Base-by-base conservation (phyloP, 768 basidiomycete species). In the Vishniacozyma victoriae region DNA sequence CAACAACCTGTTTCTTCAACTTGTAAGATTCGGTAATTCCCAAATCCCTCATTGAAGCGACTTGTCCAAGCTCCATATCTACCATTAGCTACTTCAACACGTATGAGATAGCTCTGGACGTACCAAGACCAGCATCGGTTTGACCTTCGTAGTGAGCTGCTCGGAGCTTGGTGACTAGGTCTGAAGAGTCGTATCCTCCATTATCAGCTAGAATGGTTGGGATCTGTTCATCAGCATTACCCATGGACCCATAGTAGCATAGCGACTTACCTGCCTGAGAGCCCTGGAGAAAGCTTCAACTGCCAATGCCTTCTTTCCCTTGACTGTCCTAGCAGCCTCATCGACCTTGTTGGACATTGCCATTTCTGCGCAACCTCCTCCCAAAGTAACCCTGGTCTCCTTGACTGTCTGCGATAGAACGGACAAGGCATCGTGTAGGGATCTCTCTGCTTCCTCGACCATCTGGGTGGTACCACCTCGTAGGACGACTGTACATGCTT, bases 331-430 rank as follows among this genome's bases (percentile, higher is more conserved):
- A 3, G 86, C 86, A 35, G 78, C 86, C 68, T 92, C 88, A 35
- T 99, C 95, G 9, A 92, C 87, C 1, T 87, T 86, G 59, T 86
- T 88, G 61, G 83, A 84, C 95, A 99, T 99, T 59, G 90, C 71
- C 91, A 95, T 97, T 76, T 99, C 95, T 1, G 91, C 83, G 72
- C 95, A 99, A 24, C 95, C 95, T 40, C 95, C 95, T 3, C 95
- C 95, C 23, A 97, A 83, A 2, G 89, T 86, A 2, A 88, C 80
- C 31, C 95, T 80, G 1, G 93, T 93, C 77, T 99, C 95, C 75
- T 89, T 92, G 54, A 95, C 90, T 0, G 93, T 97, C 67, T 99
- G 95, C 14, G 92, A 93, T 14, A 99, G 78, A 3, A 99, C 95
- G 0, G 90, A 93, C 9, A 99, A 83, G 3, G 95, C 95, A 59